Conservation (phyloP, 140 eudicot genomes). For the Bidens hawaiensis region DNA sequence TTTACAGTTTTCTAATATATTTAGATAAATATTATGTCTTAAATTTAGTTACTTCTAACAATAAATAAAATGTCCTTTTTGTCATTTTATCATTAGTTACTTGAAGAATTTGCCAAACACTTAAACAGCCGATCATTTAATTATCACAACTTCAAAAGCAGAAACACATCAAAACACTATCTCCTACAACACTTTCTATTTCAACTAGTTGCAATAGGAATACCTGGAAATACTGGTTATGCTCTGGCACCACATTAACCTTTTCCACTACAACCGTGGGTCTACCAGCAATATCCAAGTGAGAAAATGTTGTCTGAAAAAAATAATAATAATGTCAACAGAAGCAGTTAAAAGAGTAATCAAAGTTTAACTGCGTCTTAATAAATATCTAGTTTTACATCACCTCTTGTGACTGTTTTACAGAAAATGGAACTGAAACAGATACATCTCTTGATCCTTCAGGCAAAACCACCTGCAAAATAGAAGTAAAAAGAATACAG, state of each 20-base stretch:
- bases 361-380: not conserved
- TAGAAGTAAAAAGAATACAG: not conserved
- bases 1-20: no score
- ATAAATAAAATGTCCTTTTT: not conserved
- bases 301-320: slow-evolving; percentile 74
- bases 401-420: slow-evolving; percentile 77
- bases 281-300: slow-evolving; percentile 89
- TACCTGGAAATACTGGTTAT: slow-evolving; percentile 88
- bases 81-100: not conserved
- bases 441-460: slow-evolving; percentile 88
- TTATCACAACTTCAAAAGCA: not conserved
- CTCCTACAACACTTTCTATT: not conserved
- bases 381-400: not conserved
- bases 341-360: not conserved
- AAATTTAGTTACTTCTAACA: not conserved
- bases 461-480: slow-evolving; percentile 76
- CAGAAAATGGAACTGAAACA: slow-evolving; percentile 72
- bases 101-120: not conserved
- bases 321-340: not conserved
- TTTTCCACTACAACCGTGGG: slow-evolving; percentile 76
- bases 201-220: not conserved
- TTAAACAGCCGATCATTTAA: not conserved
- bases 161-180: not conserved
- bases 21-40: not conserved
- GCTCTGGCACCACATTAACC: slow-evolving; percentile 76